These are phyloP conservation scores for Vaccinium vitisidaea DNA, from an alignment of 148 eudicot genomes.

Conservation along the genomic window DNA sequence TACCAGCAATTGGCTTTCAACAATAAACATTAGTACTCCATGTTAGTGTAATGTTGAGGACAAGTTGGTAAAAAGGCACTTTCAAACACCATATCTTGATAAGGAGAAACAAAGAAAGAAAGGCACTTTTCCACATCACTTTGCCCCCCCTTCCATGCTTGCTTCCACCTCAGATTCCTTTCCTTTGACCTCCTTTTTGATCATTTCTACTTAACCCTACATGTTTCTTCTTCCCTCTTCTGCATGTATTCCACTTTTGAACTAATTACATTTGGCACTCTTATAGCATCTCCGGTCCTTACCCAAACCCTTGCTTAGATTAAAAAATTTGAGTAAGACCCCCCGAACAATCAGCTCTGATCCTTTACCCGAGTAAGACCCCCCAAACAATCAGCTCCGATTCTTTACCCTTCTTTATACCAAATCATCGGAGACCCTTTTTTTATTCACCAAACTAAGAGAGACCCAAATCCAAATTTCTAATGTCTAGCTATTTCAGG, in stretches of 20 bases:
- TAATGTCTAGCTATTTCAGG: no score
- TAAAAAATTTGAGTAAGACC: no score
- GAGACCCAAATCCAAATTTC: no score
- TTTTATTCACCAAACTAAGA: no score
- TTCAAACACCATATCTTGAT: conserved; percentile 25
- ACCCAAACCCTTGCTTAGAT: no score
- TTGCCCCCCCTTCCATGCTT: conserved; percentile 16
- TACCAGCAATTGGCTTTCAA: not conserved
- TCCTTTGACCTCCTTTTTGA: conserved; percentile 28
- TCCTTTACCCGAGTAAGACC: no score
- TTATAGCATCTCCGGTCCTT: not conserved
- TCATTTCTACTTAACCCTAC: not conserved
- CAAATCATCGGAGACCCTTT: no score
- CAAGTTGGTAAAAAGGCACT: conserved; percentile 26
- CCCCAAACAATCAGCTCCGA: no score
- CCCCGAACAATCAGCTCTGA: no score
- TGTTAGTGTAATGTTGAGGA: not conserved
- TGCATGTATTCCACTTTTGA: not conserved
- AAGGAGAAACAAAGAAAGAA: conserved; percentile 14
- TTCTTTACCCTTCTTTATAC: no score
- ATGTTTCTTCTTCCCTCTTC: not conserved
- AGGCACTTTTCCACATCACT: conserved; percentile 12
- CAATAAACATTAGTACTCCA: not conserved
- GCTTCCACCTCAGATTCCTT: conserved; percentile 22
- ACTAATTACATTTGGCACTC: not conserved